Evolutionary conservation across 176 grass and related monocot species (phyloP).

Genomic region (Oryza coarctata): DNA sequence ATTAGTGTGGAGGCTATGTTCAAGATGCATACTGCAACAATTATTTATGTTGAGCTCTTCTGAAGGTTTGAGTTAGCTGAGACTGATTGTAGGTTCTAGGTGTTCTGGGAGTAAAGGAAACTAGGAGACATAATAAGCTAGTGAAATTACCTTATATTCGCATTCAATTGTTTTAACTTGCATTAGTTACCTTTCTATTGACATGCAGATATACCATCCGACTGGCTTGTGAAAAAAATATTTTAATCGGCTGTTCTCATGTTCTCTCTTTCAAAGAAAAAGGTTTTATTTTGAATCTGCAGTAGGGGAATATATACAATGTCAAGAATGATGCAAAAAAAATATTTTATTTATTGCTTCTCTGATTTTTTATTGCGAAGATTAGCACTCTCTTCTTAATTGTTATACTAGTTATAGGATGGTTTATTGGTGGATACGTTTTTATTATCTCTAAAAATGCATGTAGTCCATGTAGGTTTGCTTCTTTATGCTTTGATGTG

Average conservation of each 20-base stretch:
- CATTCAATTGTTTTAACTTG: background rate
- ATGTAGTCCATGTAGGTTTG: background rate
- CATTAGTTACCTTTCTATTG: background rate
- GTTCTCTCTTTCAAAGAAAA: background rate
- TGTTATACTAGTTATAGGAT: background rate
- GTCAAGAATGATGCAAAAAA: background rate
- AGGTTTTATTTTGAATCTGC: background rate
- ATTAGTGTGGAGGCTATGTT: conserved; percentile 30
- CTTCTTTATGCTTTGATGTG: background rate
- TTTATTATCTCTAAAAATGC: background rate
- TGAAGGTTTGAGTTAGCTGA: conserved; percentile 30
- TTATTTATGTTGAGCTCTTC: conserved; percentile 22
- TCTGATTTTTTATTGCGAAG: background rate
- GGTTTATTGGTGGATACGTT: background rate
- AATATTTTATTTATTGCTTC: background rate
- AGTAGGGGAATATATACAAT: background rate
- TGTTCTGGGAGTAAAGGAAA: background rate
- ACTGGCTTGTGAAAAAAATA: background rate
- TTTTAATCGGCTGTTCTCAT: background rate
- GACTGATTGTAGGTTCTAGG: conserved; percentile 12
- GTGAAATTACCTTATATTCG: background rate
- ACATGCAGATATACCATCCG: background rate
- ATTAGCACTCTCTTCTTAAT: background rate
- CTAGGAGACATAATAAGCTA: background rate
- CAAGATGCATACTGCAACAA: conserved; percentile 39